Conservation (phyloP, 2,329 filamentous ascomycete genomes). For the Dactylonectria macrodidyma region DNA sequence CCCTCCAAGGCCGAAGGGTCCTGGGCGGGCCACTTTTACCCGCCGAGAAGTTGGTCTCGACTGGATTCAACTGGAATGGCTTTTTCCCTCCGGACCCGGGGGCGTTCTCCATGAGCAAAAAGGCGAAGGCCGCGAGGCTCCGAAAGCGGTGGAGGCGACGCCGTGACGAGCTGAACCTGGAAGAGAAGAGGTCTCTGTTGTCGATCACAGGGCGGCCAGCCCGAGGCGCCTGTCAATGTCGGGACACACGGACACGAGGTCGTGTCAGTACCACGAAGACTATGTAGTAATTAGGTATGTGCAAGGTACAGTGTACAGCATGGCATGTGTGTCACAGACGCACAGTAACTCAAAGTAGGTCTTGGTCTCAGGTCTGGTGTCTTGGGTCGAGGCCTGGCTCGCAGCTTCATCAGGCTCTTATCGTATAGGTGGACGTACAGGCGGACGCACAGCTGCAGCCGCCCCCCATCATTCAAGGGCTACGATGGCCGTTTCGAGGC, state of each 20-base stretch:
- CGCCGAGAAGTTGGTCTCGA: slow-evolving; percentile 37
- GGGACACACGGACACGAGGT: slow-evolving; percentile 14
- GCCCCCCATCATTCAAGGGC: slow-evolving; percentile 3
- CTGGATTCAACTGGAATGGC: slow-evolving; percentile 39
- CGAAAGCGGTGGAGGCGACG: slow-evolving; percentile 48
- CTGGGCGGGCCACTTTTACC: slow-evolving; percentile 48
- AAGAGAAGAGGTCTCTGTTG: slow-evolving; percentile 31
- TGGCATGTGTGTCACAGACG: slow-evolving; percentile 7
- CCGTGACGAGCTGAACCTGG: slow-evolving; percentile 17
- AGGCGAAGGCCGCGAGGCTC: slow-evolving; percentile 44
- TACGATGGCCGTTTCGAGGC: slow-evolving; percentile 14
- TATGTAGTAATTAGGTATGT: slow-evolving; percentile 5
- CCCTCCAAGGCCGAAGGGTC: slow-evolving; percentile 16
- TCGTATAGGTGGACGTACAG: slow-evolving; percentile 7
- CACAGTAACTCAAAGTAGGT: slow-evolving; percentile 4
- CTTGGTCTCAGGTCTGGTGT: not conserved
- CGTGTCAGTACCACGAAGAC: slow-evolving; percentile 28
- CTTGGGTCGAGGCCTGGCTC: not conserved
- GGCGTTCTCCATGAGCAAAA: slow-evolving; percentile 19
- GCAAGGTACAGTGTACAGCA: slow-evolving; percentile 5
- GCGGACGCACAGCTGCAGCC: slow-evolving; percentile 1
- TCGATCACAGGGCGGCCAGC: slow-evolving; percentile 43
- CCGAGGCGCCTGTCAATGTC: slow-evolving; percentile 29
- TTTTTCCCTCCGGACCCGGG: slow-evolving; percentile 29
- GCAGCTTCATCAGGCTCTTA: slow-evolving; percentile 15